Evolutionary conservation across 148 eudicot genomes (phyloP).

Genomic region (Rhododendron henanense): DNA sequence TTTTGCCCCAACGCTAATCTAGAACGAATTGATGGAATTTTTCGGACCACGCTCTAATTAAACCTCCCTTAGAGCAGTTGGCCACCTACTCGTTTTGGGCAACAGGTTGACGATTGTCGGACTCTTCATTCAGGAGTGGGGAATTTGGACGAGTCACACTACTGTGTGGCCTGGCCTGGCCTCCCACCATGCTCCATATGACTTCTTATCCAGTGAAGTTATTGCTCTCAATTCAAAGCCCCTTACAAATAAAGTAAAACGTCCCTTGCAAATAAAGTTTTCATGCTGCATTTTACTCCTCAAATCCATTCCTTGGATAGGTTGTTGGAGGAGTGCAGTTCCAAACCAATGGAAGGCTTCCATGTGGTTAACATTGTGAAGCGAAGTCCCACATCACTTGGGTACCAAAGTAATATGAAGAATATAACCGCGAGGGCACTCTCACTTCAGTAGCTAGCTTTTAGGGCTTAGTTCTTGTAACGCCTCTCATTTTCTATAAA

Average conservation of each 20-base stretch:
- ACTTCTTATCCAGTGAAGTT: background rate
- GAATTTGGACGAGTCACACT: conserved; percentile 66
- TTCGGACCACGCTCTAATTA: too few species aligned
- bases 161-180: conserved; percentile 26
- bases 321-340: background rate
- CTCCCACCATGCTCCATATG: too few species aligned
- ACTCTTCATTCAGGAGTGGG: conserved; percentile 55
- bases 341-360: background rate
- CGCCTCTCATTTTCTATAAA: too few species aligned
- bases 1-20: too few species aligned
- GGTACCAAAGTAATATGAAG: too few species aligned
- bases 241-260: background rate
- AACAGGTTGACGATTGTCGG: conserved; percentile 54
- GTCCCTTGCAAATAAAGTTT: background rate
- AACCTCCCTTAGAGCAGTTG: too few species aligned
- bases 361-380: background rate
- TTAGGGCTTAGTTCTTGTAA: too few species aligned
- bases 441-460: too few species aligned
- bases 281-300: background rate
- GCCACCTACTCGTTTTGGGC: conserved; percentile 13
- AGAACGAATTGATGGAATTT: too few species aligned
- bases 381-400: too few species aligned
- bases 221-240: background rate
- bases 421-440: too few species aligned
- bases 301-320: background rate